Conservation (phyloP, 306 rosid species). For the Cucumis cinereus region DNA sequence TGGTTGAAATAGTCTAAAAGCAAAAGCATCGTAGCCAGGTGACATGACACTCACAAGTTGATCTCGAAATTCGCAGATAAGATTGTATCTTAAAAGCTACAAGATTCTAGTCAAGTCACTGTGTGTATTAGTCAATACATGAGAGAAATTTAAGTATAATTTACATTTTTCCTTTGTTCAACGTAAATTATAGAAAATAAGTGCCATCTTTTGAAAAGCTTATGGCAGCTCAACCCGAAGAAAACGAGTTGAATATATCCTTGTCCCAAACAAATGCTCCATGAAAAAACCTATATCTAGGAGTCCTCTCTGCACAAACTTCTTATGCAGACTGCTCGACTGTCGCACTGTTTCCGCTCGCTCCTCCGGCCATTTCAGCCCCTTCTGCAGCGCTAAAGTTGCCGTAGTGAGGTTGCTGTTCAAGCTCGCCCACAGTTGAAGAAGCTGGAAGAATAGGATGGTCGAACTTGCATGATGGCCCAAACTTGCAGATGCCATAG, state of each 20-base stretch:
- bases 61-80: neutral
- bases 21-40: neutral
- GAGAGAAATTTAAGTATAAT: slow-evolving; percentile 5
- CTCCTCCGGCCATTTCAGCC: slow-evolving; percentile 34
- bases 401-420: slow-evolving; percentile 4
- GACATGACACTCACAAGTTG: neutral
- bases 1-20: neutral
- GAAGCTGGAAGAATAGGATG: slow-evolving; percentile 37
- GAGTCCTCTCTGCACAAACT: slow-evolving; percentile 20
- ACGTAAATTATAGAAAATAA: slow-evolving; percentile 5
- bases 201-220: slow-evolving; percentile 34
- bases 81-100: neutral
- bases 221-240: slow-evolving; percentile 18
- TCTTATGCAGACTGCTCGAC: slow-evolving; percentile 35
- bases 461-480: slow-evolving; percentile 82
- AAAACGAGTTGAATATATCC: slow-evolving; percentile 18
- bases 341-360: slow-evolving; percentile 24
- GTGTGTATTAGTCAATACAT: neutral
- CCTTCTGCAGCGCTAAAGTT: slow-evolving; percentile 12
- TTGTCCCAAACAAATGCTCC: neutral
- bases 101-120: slow-evolving; percentile 2
- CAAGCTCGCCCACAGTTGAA: slow-evolving; percentile 29
- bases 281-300: slow-evolving; percentile 7
- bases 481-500: slow-evolving; percentile 88
- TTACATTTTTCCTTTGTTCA: slow-evolving; percentile 6